Evolutionary conservation across 495 filamentous ascomycete species (phyloP).

Genomic region (Elasticomyces elasticus): DNA sequence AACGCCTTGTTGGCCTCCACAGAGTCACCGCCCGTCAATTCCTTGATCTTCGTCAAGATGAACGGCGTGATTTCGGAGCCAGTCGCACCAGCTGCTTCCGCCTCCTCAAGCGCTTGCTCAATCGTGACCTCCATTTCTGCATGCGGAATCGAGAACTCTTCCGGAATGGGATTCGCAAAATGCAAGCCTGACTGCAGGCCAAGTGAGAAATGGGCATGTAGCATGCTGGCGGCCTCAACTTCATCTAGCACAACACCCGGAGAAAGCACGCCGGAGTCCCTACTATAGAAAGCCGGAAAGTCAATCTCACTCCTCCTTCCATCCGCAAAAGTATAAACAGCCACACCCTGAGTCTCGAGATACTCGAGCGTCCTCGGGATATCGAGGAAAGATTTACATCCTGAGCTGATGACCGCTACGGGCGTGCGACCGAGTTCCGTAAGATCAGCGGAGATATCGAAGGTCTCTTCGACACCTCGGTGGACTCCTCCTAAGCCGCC

Average conservation of each 20-base stretch:
- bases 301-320: slow-evolving; percentile 56
- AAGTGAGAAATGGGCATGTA: slow-evolving; percentile 56
- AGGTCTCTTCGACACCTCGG: slow-evolving; percentile 68
- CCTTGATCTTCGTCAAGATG: slow-evolving; percentile 68
- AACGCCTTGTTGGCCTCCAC: slow-evolving; percentile 66
- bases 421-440: slow-evolving; percentile 89
- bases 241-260: slow-evolving; percentile 64
- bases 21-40: slow-evolving; percentile 63
- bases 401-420: slow-evolving; percentile 78
- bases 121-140: slow-evolving; percentile 66
- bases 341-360: slow-evolving; percentile 84
- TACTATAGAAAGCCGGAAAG: slow-evolving; percentile 81
- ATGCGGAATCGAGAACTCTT: slow-evolving; percentile 57
- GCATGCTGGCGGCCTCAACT: slow-evolving; percentile 73
- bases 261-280: slow-evolving; percentile 72
- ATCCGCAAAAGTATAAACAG: slow-evolving; percentile 81
- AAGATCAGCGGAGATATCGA: slow-evolving; percentile 92
- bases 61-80: slow-evolving; percentile 86
- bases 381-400: slow-evolving; percentile 93
- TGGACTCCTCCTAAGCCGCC: slow-evolving; percentile 86
- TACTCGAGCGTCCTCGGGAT: slow-evolving; percentile 85
- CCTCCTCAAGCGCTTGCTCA: slow-evolving; percentile 59
- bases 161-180: slow-evolving; percentile 82
- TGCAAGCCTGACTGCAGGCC: slow-evolving; percentile 62
- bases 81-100: slow-evolving; percentile 53